Evolutionary conservation across 192 early-diverging fungal genomes (phyloP).

Genomic region (Jimgerdemannia flammicorona): DNA sequence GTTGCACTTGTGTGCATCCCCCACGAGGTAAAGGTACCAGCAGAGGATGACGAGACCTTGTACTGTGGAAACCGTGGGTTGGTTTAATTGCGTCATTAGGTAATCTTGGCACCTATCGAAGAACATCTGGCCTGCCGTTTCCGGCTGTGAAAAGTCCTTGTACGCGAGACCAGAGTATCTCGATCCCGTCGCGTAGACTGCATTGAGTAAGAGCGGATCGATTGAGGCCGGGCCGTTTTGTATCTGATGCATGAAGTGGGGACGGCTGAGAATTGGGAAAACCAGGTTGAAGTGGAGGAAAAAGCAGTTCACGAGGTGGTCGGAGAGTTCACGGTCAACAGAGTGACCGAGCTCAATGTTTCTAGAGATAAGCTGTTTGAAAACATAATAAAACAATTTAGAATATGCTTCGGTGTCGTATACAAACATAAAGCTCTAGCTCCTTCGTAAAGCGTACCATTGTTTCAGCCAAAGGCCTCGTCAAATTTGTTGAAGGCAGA

Average conservation of each 20-base stretch:
- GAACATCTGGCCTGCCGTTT: neutral
- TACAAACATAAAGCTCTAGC: neutral
- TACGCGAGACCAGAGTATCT: neutral
- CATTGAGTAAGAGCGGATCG: constrained; percentile 21
- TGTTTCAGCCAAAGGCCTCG: neutral
- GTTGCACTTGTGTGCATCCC: constrained; percentile 14
- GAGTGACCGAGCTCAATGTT: neutral
- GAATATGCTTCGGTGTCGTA: constrained; percentile 24
- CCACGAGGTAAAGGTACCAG: constrained; percentile 26
- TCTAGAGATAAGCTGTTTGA: constrained; percentile 22
- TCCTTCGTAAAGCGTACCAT: neutral
- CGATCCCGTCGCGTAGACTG: constrained; percentile 20
- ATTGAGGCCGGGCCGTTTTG: constrained; percentile 4
- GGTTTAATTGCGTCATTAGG: constrained; percentile 7
- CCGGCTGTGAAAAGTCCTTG: neutral
- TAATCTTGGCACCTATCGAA: constrained; percentile 15
- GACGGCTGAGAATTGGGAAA: constrained; percentile 26
- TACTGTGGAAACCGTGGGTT: constrained; percentile 12
- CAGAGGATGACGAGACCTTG: constrained; percentile 27
- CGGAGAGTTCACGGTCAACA: constrained; percentile 2
- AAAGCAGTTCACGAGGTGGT: constrained; percentile 12
- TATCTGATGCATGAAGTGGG: constrained; percentile 20
- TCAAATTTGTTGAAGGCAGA: too few species aligned
- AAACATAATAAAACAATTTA: constrained; percentile 15
- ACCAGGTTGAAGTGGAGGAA: constrained; percentile 31